Evolutionary conservation across 257 asterid genomes (phyloP), one percentile per base, ranked within the genome.

Genomic region (Paulownia fortunei): DNA sequence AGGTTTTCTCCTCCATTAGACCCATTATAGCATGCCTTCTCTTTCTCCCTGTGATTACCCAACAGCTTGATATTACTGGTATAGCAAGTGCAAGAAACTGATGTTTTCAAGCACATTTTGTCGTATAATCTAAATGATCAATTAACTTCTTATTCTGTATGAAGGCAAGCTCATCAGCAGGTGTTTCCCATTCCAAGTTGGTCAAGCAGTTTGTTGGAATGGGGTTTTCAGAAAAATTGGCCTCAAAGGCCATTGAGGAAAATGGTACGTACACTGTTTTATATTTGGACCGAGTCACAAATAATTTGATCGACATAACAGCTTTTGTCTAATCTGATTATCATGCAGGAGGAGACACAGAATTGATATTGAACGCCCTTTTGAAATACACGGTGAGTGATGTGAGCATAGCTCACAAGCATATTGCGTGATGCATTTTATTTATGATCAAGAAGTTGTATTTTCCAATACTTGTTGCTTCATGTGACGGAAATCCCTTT

Each of bases 361-460:
- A 85, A 3, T 76, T 80, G 11, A 92, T 93, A 68, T 52, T 92
- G 37, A 92, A 93, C 47, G 75, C 91, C 18, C 77, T 90, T 54
- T 84, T 93, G 32, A 89, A 96, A 1, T 90, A 87, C 79, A 77
- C 87, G 30, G 97, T 93, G 81, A 70, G 95, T 82, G 37, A 42
- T 75, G 36, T 62, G 51, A 72, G 0, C 23, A 72, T 36, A 8
- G 30, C n/a, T n/a, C 47, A 46, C 69, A 54, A n/a, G n/a, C 47
- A 67, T 59, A 0, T 61, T 15, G 27, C 37, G 55, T 66, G 30
- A 5, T 3, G 19, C 4, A 8, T 62, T 41, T 39, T 18, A 1
- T 30, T 39, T 15, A 10, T 18, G 49, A 11, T 16, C 34, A 73
- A 56, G 16, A 18, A 37, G 7, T 8, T 73, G 18, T 72, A 49